phyloP scores from a whole-genome alignment of 257 asterid genomes.

The Solanum appendiculatum region DNA sequence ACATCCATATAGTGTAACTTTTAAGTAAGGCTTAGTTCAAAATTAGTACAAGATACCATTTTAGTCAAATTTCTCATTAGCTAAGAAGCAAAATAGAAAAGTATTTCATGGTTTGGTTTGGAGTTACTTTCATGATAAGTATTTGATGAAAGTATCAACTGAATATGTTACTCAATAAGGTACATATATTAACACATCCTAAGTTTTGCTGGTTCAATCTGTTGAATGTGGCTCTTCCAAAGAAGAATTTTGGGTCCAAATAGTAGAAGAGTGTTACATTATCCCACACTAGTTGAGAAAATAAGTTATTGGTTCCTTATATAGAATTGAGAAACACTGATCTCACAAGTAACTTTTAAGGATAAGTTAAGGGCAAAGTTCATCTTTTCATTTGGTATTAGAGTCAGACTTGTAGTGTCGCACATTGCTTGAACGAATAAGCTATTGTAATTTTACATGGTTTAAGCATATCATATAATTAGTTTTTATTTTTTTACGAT shows the following conservation, averaged over 20 bases:
- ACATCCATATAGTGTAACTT: not conserved
- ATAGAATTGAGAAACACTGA: not conserved
- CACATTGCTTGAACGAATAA: not conserved
- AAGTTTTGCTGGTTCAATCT: not conserved
- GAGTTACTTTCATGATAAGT: not conserved
- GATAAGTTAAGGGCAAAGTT: not conserved
- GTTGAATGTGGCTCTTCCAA: not conserved
- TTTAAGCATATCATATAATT: not conserved
- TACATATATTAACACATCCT: not conserved
- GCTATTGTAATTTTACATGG: not conserved
- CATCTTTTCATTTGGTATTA: not conserved
- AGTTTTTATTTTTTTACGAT: not conserved
- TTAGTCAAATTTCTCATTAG: not conserved
- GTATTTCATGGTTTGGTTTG: not conserved
- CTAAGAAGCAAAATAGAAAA: not conserved
- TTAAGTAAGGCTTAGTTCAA: not conserved
- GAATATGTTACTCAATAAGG: not conserved
- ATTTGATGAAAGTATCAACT: not conserved
- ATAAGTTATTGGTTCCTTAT: not conserved
- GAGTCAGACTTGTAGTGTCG: rapidly evolving
- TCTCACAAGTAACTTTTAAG: not conserved
- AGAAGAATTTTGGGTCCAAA: not conserved
- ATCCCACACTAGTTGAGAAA: not conserved
- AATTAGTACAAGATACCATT: not conserved
- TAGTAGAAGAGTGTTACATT: not conserved